Conservation (phyloP, 1,284 basidiomycete genomes). For the Cutaneotrichosporon mucoides region DNA sequence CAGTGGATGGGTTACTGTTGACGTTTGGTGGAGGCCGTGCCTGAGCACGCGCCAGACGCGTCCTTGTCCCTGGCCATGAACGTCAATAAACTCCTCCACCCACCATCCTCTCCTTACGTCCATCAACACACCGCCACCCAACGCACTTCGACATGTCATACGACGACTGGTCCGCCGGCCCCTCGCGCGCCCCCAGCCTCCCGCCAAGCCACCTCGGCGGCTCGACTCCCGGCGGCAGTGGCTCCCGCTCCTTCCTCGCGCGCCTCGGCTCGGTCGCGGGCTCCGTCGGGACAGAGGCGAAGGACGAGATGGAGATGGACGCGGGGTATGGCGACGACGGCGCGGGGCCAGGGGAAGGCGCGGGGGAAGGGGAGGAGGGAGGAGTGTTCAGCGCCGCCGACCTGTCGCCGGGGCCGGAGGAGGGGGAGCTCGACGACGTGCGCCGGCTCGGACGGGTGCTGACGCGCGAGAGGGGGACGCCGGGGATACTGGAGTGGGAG, state of each 20-base stretch:
- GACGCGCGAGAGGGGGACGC: slow-evolving; percentile 80
- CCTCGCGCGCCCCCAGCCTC: neutral
- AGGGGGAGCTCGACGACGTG: slow-evolving; percentile 39
- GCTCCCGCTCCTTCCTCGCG: slow-evolving; percentile 4
- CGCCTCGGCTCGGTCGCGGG: slow-evolving; percentile 2
- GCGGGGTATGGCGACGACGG: neutral
- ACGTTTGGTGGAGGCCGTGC: too few relatives aligned
- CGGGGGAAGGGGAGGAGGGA: neutral
- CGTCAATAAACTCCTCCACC: too few relatives aligned
- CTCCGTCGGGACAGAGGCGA: neutral
- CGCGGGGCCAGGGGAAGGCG: neutral
- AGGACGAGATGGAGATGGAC: neutral
- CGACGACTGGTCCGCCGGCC: slow-evolving; percentile 1
- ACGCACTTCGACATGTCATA: slow-evolving; percentile 2
- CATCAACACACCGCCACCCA: neutral
- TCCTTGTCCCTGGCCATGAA: too few relatives aligned
- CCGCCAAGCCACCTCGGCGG: neutral
- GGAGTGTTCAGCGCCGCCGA: slow-evolving; percentile 3
- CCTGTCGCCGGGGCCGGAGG: slow-evolving; percentile 12
- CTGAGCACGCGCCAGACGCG: too few relatives aligned
- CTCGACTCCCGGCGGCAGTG: neutral
- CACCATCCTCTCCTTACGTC: too few relatives aligned
- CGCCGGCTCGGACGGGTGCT: slow-evolving; percentile 63
- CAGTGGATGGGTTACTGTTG: too few relatives aligned
- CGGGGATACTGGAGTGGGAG: slow-evolving; percentile 70